Conservation (phyloP, 106 monocot species). For the Cymbidium sinense region DNA sequence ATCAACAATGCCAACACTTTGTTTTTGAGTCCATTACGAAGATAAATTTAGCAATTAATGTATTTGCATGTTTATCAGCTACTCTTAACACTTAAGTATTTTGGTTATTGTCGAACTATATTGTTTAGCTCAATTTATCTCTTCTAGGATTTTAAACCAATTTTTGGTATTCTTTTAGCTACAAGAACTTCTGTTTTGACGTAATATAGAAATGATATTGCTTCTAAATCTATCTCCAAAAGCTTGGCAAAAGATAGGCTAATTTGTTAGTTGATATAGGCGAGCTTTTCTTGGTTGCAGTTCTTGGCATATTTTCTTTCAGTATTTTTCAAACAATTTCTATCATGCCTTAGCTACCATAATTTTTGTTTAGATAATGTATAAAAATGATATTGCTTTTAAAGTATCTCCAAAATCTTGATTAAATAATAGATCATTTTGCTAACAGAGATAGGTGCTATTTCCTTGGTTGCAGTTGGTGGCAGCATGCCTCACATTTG, state of each 20-base stretch:
- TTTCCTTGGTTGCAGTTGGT: conserved; percentile 62
- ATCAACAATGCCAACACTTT: neutral
- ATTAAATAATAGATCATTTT: neutral
- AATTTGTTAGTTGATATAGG: neutral
- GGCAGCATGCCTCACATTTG: conserved; percentile 87
- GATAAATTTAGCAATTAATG: neutral
- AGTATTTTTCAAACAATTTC: neutral
- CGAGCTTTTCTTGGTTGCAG: conserved; percentile 27
- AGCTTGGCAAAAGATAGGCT: neutral
- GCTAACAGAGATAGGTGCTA: neutral
- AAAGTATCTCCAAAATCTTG: neutral
- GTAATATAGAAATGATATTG: neutral
- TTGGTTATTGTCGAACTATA: too few species aligned
- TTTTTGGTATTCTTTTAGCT: neutral
- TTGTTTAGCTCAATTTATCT: neutral
- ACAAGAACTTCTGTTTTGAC: neutral
- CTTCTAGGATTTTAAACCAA: neutral
- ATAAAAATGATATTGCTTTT: neutral
- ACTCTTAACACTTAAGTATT: neutral
- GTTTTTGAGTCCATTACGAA: neutral
- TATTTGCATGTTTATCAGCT: neutral
- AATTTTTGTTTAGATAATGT: neutral
- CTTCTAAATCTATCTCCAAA: neutral
- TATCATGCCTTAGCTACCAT: neutral
- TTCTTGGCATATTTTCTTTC: conserved; percentile 51